Evolutionary conservation across 768 basidiomycete species (phyloP), one percentile per base, ranked within the genome.

Genomic region (Boletus insuetus): DNA sequence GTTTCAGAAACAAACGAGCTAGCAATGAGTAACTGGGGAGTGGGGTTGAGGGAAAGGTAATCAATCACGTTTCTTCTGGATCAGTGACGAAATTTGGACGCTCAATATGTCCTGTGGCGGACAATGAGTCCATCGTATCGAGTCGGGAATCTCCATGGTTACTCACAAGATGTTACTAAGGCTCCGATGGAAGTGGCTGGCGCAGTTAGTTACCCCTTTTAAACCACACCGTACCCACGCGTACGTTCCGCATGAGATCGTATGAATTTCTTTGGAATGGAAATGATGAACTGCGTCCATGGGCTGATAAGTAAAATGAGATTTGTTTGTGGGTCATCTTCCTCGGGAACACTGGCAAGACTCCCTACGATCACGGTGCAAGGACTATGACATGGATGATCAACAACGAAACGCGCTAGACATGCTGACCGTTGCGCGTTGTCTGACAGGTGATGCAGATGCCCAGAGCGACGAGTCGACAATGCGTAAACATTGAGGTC

Each of bases 151-250:
- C 34, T 35, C 34, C 29, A 11, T 34, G 29, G 22, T 11, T 38
- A 41, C 51, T 54, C 17, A 60, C 14, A 19, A 12, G 19, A 7
- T 79, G 24, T 24, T 24, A n/a, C n/a, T 3, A 22, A 24, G 24
- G 82, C 77, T 22, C 84, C 85, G 3, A 80, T 78, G 58, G 82
- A 70, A 72, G 35, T 83, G 80, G 81, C 49, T 80, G 43, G 64
- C 72, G 1, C 40, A 29, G 9, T 29, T 9, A 49, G 64, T 6
- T 24, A 31, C 32, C 53, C 4, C 59, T 58, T 34, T 64, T 31
- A 64, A 46, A 11, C 16, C 34, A 35, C 34, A 35, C 34, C 13
- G 6, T 35, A 14, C 34, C 34, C 34, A 14, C 34, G 34, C 34
- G 34, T 35, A 14, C 14, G 34, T 35, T 35, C 34, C 34, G 34